These are phyloP conservation scores for Penicillium paneum DNA, from an alignment of 2,329 filamentous ascomycete genomes.

Conservation along the genomic window DNA sequence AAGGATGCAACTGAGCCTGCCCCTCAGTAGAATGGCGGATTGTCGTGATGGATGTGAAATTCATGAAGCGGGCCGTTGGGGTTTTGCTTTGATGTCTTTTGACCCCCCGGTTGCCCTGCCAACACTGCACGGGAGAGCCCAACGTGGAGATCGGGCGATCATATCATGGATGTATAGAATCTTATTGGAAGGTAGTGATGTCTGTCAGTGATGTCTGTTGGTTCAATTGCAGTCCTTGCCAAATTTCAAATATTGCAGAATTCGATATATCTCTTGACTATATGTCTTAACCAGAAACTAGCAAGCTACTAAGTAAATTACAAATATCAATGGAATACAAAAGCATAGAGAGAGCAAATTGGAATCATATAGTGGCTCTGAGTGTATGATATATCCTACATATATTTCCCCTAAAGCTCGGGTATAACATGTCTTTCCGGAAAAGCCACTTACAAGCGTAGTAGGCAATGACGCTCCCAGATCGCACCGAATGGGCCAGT, in stretches of 20 bases:
- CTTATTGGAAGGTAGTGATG: no score
- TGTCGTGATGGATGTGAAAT: constrained; percentile 5
- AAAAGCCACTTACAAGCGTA: background rate
- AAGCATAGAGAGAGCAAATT: background rate
- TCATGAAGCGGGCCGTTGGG: constrained; percentile 3
- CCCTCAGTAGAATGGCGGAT: background rate
- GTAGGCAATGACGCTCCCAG: background rate
- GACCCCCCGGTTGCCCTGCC: constrained; percentile 10
- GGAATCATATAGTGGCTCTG: background rate
- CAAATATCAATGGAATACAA: background rate
- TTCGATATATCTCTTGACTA: no score
- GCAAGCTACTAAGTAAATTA: background rate
- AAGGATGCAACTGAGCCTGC: background rate
- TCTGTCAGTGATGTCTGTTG: background rate
- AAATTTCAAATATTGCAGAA: no score
- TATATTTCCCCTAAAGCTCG: background rate
- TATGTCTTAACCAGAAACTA: background rate
- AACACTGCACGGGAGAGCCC: background rate
- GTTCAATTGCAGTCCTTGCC: background rate
- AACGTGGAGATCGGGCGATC: background rate
- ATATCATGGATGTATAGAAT: background rate
- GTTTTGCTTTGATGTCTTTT: constrained; percentile 6
- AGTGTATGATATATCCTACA: background rate
- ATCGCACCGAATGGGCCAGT: background rate
- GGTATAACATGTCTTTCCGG: background rate